These are phyloP conservation scores for Endotrypanum monterogeii DNA, from an alignment of 208 protist species.

Conservation along the genomic window DNA sequence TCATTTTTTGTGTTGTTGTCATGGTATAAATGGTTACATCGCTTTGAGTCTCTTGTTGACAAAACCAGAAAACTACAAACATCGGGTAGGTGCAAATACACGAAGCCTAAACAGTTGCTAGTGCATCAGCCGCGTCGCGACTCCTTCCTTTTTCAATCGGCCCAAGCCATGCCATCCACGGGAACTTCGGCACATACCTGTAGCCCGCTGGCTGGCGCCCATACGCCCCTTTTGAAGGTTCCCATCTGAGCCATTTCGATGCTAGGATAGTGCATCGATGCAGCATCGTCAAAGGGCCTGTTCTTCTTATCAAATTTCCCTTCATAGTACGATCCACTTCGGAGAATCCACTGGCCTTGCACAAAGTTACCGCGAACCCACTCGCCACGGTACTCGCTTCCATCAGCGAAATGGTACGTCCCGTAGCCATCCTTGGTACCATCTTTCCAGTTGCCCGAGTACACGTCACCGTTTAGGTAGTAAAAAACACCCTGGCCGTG, in stretches of 20 bases:
- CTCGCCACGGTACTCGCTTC: conserved; percentile 84
- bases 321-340: conserved; percentile 87
- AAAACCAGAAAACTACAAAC: conserved; percentile 11
- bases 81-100: conserved; percentile 12
- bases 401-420: conserved; percentile 86
- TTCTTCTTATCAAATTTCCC: conserved; percentile 90
- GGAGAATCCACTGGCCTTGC: conserved; percentile 90
- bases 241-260: conserved; percentile 75
- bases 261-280: conserved; percentile 77
- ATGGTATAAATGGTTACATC: neutral
- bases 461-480: conserved; percentile 92
- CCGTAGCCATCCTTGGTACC: conserved; percentile 87
- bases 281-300: conserved; percentile 69
- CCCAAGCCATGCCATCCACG: conserved; percentile 35
- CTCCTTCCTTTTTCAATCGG: conserved; percentile 8
- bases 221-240: conserved; percentile 73
- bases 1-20: neutral
- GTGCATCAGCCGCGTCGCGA: neutral
- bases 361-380: conserved; percentile 79
- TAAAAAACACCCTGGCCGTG: conserved; percentile 92
- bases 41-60: neutral
- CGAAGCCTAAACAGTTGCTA: neutral
- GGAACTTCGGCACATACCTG: conserved; percentile 60
- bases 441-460: conserved; percentile 85
- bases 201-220: conserved; percentile 70